Evolutionary conservation across 2,329 filamentous ascomycete species (phyloP), one percentile per base, ranked within the genome.

Genomic region (Aureobasidium pullulans): DNA sequence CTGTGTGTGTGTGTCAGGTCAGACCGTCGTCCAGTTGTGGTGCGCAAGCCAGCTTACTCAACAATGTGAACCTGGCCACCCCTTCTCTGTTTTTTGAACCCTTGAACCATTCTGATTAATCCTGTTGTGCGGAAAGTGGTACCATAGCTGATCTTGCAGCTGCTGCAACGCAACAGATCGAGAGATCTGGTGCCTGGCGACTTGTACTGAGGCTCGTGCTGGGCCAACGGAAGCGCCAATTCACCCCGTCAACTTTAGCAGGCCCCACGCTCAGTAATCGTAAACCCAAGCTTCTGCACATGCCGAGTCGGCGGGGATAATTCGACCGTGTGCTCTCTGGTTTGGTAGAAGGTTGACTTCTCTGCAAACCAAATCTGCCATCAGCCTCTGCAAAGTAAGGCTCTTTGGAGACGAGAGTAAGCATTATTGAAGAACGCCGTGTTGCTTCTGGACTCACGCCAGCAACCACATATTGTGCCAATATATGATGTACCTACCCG

Each of bases 201-300:
- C 47, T 29, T 29, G 47, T 50, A 53, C 49, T 53, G 49, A 53
- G 49, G 37, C 42, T 53, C 37, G 34, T 53, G 49, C 49, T 53
- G 37, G n/a, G 6, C 49, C 36, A 53, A 13, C 49, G 49, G 23
- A 53, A 42, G 23, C 49, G 34, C 36, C 13, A 48, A 48, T 19
- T n/a, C 46, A n/a, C 6, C 19, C 16, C 46, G 46, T 48, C 46
- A 48, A 4, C 28, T 23, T 34, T 37, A 50, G 47, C 32, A 39
- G 47, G n/a, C 6, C 34, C 47, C 47, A 50, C 28, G 37, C 37
- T 50, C 47, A 11, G 15, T 28, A 28, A 47, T 32, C 43, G 29
- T 28, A n/a, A 28, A 28, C 43, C 13, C 43, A 47, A 31, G 32
- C 34, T 39, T 8, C 19, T 50, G 8, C 47, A 39, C 10, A 39